Evolutionary conservation across 2,329 filamentous ascomycete genomes (phyloP), one percentile per base, ranked within the genome.

Genomic region (Westerdykella sp.): DNA sequence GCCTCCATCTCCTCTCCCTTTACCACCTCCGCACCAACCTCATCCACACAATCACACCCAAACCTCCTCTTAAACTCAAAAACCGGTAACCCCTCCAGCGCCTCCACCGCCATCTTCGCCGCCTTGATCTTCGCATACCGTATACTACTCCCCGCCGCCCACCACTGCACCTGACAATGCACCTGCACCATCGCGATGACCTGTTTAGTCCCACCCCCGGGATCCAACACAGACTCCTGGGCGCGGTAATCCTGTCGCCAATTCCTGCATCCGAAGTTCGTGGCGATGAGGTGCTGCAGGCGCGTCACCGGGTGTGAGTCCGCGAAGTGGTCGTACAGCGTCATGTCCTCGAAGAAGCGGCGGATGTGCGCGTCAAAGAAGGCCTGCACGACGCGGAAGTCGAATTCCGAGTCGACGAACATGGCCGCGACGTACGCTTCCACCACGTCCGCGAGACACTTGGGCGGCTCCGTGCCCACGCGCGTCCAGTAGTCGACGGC

Each of bases 401-500:
- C 71, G 68, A 91, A 97, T 37, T 76, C 73, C 0, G 87, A 85
- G 66, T 98, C 93, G 10, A 98, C 85, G 62, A 97, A 97, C 16
- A 96, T 75, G 15, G 91, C 91, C 1, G 89, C 93, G 2, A 96
- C 71, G 55, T 89, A 93, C 0, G 91, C 81, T 72, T 98, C 93
- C 3, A 97, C 74, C 31, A 95, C 79, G 64, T 98, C 93, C 0
- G 90, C 80, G 5, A 97, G 78, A 41, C 77, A 81, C 49, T 93
- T 93, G 7, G 85, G 86, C 1, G 85, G 81, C 34, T 78, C 73
- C 16, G 37, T 51, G 42, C 73, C 69, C 22, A 79, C 73, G n/a
- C n/a, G n/a, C 7, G 16, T 18, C 87, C 87, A 93, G 64, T 83
- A 91, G 67, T 87, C 79, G 4, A 74, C 71, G 9, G 74, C 68